These are phyloP conservation scores for Withania somnifera DNA, from an alignment of 305 asterid species.

Conservation along the genomic window DNA sequence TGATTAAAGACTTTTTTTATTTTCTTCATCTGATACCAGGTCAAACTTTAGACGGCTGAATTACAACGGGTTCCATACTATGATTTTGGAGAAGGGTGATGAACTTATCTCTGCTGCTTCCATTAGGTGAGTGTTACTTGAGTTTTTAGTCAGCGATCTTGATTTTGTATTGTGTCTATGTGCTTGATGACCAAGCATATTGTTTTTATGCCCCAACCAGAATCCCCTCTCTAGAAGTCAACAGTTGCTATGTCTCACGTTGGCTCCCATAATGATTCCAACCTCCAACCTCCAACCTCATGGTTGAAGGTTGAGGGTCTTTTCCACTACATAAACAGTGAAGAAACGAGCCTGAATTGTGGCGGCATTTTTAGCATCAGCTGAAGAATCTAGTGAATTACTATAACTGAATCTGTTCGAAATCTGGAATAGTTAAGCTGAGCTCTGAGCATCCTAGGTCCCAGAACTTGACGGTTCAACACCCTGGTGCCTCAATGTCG, in stretches of 20 bases:
- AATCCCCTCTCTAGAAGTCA: not conserved
- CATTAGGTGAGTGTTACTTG: slow-evolving; percentile 48
- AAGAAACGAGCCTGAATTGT: not conserved
- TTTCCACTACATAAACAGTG: not conserved
- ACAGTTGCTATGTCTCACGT: not conserved
- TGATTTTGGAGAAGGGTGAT: slow-evolving; percentile 74
- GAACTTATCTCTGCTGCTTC: slow-evolving; percentile 78
- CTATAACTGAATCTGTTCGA: not conserved
- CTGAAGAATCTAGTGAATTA: not conserved
- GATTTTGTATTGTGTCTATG: not conserved
- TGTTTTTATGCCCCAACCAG: not conserved
- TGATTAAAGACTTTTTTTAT: not conserved
- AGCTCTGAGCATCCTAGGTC: not conserved
- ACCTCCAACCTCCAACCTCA: not conserved
- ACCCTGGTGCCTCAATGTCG: not conserved
- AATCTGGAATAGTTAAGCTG: not conserved
- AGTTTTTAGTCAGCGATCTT: not conserved
- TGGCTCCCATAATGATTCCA: not conserved
- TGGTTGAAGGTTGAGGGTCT: not conserved
- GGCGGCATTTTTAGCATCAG: not conserved
- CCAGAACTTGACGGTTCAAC: not conserved
- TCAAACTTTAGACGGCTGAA: slow-evolving; percentile 84
- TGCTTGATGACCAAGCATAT: not conserved
- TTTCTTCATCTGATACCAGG: slow-evolving; percentile 27
- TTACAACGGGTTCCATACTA: slow-evolving; percentile 64